A percentile compares a stretch with the other conserved stretches of the same genome.
Evolutionary conservation across 805 yeast species (phyloP).

Genomic region (Sugiyamaella floridensis): DNA sequence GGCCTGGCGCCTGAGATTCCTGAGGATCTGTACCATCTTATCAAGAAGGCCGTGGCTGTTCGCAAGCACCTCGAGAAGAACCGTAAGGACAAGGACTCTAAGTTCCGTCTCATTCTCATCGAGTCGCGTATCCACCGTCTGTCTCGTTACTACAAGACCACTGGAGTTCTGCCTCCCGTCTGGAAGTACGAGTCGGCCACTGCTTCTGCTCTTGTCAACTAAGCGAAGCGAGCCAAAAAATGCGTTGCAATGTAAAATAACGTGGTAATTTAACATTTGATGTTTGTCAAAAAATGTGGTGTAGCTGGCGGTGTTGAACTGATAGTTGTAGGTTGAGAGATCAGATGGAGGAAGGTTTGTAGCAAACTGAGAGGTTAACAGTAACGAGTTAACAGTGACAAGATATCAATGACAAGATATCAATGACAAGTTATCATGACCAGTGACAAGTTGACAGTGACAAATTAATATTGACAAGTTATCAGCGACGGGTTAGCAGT

Average conservation of each 20-base stretch:
- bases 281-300: neutral
- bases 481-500: no score
- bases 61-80: constrained; percentile 99
- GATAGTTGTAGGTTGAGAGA: neutral
- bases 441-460: no score
- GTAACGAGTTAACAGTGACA: no score
- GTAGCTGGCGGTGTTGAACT: neutral
- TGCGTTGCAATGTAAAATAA: neutral
- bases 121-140: constrained; percentile 99
- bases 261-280: neutral
- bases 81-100: constrained; percentile 99
- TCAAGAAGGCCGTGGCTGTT: constrained; percentile 99
- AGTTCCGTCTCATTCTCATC: constrained; percentile 99
- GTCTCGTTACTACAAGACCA: constrained; percentile 99
- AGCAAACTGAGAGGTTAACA: no score
- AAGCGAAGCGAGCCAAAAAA: constrained; percentile 29
- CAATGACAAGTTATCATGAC: no score
- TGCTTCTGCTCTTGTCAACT: constrained; percentile 99
- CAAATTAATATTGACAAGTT: no score
- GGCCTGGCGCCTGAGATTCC: constrained; percentile 98
- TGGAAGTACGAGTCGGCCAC: constrained; percentile 99
- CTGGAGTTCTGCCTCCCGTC: constrained; percentile 98
- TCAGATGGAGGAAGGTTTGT: no score
- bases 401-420: no score
- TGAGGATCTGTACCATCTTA: constrained; percentile 98